Conservation (phyloP, 345 rosid genomes). For the Erucastrum elatum region DNA sequence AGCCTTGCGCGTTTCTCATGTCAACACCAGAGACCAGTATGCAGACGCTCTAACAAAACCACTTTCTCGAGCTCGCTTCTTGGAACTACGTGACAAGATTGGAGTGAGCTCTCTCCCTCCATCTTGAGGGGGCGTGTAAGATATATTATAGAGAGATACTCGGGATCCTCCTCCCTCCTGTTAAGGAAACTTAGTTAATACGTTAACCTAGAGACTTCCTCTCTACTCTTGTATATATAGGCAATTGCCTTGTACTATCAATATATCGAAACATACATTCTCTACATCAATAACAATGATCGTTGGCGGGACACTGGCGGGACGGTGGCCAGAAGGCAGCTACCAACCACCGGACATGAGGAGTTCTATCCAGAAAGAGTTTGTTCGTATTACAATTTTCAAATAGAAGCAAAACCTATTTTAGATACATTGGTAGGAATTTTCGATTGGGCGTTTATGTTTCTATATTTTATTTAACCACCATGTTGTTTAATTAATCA, state of each 20-base stretch:
- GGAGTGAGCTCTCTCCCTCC: neutral
- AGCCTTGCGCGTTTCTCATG: neutral
- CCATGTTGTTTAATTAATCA: neutral
- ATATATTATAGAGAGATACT: neutral
- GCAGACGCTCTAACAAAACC: neutral
- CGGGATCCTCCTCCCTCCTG: neutral
- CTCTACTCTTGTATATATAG: neutral
- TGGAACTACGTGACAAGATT: neutral
- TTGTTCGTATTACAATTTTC: neutral
- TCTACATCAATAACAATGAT: too few relatives aligned
- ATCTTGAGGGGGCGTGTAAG: neutral
- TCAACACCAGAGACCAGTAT: neutral
- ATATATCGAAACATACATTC: too few relatives aligned
- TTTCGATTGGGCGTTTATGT: slow-evolving; percentile 1
- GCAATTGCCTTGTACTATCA: neutral
- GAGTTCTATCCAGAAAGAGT: neutral
- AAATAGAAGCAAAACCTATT: neutral
- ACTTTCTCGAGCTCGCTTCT: neutral
- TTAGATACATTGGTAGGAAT: neutral
- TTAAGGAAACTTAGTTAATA: neutral
- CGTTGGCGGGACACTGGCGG: too few relatives aligned
- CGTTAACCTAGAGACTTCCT: neutral
- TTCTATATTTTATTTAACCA: neutral
- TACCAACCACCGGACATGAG: neutral
- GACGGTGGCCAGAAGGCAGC: neutral